Conservation (phyloP, 2,329 filamentous ascomycete species). For the Thielaviopsis punctulata region DNA sequence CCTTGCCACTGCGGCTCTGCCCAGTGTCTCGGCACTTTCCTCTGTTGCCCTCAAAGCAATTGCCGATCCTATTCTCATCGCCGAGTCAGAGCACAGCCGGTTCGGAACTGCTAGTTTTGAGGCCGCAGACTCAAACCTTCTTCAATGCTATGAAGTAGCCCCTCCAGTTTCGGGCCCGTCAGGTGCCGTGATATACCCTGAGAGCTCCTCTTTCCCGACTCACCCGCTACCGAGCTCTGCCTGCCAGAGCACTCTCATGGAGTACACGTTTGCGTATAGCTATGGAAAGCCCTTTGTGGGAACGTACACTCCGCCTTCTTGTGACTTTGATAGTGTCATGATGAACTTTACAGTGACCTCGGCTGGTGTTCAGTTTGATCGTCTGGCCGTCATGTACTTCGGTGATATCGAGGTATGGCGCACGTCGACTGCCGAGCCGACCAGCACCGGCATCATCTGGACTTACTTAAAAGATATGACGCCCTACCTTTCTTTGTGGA, state of each 20-base stretch:
- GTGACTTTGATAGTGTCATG: conserved; percentile 54
- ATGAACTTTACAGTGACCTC: conserved; percentile 63
- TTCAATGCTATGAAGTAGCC: conserved; percentile 50
- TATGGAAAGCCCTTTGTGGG: conserved; percentile 60
- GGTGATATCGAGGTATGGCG: conserved; percentile 67
- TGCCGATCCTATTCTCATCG: neutral
- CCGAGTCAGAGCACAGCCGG: neutral
- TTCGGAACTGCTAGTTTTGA: neutral
- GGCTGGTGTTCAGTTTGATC: conserved; percentile 57
- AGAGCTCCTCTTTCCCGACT: conserved; percentile 15
- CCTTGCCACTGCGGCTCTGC: neutral
- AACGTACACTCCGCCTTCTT: conserved; percentile 47
- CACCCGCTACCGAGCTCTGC: conserved; percentile 11
- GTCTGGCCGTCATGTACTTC: conserved; percentile 58
- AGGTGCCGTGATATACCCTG: conserved; percentile 17
- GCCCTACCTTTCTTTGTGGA: conserved; percentile 51
- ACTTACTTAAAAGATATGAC: conserved; percentile 67
- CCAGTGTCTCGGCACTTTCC: neutral
- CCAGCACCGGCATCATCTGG: conserved; percentile 52
- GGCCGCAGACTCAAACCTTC: neutral
- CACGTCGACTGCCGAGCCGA: conserved; percentile 69
- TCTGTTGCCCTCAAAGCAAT: neutral
- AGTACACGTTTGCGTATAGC: conserved; percentile 52
- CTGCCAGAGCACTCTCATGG: conserved; percentile 45
- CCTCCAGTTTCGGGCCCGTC: conserved; percentile 42